Evolutionary conservation across 148 eudicot genomes (phyloP).

Genomic region (Limonium bicolor): DNA sequence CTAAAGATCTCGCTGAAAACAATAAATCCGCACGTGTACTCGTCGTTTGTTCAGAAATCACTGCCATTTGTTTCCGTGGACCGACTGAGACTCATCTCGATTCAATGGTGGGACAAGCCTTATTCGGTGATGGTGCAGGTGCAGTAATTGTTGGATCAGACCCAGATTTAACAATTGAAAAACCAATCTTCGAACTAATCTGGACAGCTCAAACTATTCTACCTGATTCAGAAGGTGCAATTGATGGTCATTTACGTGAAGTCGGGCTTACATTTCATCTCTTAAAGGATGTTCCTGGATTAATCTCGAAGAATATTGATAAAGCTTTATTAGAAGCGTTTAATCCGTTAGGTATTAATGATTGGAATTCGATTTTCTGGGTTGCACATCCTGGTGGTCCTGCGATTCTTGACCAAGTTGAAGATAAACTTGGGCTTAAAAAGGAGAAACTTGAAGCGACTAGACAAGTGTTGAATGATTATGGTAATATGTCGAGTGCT

Average conservation of each 20-base stretch:
- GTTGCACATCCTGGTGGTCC: slow-evolving; percentile 34
- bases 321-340: slow-evolving; percentile 19
- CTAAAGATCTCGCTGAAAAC: slow-evolving; percentile 31
- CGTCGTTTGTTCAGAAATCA: slow-evolving; percentile 24
- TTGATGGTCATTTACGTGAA: slow-evolving; percentile 22
- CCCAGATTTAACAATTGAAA: slow-evolving; percentile 10
- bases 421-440: slow-evolving; percentile 15
- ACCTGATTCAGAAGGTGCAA: slow-evolving; percentile 27
- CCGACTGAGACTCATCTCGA: slow-evolving; percentile 20
- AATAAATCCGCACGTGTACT: slow-evolving; percentile 20
- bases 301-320: slow-evolving; percentile 20
- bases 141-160: slow-evolving; percentile 21
- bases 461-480: slow-evolving; percentile 18
- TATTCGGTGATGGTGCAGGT: slow-evolving; percentile 28
- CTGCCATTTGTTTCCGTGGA: slow-evolving; percentile 24
- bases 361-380: slow-evolving; percentile 31
- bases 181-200: slow-evolving; percentile 13
- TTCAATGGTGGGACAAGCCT: slow-evolving; percentile 28
- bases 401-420: slow-evolving; percentile 22
- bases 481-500: slow-evolving; percentile 31
- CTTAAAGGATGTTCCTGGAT: slow-evolving; percentile 21
- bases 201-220: slow-evolving; percentile 21
- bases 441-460: slow-evolving; percentile 17
- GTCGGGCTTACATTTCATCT: slow-evolving; percentile 26
- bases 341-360: slow-evolving; percentile 16